Base-by-base conservation (phyloP, 768 basidiomycete species). In the Mycena indigotica region DNA sequence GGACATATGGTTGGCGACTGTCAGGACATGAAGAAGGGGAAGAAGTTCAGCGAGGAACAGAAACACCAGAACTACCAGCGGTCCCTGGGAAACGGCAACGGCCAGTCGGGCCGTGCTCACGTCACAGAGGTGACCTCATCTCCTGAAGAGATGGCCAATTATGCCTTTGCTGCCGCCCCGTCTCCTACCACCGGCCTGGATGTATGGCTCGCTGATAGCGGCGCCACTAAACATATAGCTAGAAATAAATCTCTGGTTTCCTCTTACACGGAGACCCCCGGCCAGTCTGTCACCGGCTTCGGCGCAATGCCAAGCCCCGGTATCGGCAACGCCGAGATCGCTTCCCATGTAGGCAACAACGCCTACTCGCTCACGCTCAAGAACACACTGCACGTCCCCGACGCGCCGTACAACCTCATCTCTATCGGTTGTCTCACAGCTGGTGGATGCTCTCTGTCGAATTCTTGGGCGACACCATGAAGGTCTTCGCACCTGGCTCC, bases 1-100 rank as follows among this genome's bases (percentile, higher is more conserved):
- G 58, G 58, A 25, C 58, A 60, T 50, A 50, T 55, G 17, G 25
- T 51, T 24, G 23, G 19, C 3, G 58, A 59, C 23, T 59, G 58
- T 52, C 58, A 35, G 19, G 57, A 59, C 21, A 32, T 24, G 0
- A 55, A 60, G 13, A 16, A 49, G 19, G 58, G 58, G 10, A 55
- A 55, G 45, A 55, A 52, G 6, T 60, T 38, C 19, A 46, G 53
- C 1, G 13, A 23, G 17, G 54, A 53, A 10, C 24, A 60, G 44
- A 58, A 58, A 45, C 41, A 52, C 16, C 13, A 46, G 17, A 60
- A 60, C 23, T 44, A 44, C 41, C 41, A 16, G 23, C 6, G 21
- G 21, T n/a, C n/a, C n/a, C n/a, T n/a, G 41, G n/a, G 41, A 16
- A 44, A 44, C 12, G n/a, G n/a, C 12, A 15, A 21, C 21, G 15